Base-by-base conservation (phyloP, 352 stramenopile species). In the Globisporangium solare region DNA sequence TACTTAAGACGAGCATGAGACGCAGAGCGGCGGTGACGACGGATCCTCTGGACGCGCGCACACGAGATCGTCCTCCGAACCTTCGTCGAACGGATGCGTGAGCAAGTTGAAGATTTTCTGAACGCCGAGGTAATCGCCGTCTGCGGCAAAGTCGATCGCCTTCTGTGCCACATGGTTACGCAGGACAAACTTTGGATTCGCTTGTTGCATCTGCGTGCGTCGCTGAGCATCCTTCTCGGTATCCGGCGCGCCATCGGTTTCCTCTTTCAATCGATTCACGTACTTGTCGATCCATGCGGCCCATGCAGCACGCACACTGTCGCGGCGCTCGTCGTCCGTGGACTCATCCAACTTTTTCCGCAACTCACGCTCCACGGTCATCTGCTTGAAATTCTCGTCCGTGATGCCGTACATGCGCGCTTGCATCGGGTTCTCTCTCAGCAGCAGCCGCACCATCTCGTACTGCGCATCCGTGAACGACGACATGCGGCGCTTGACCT, bases 161-260 rank as follows among this genome's bases (percentile, higher is more conserved):
- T 72, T 74, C 68, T 97, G 90, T 35, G 80, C 85, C n/a, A 95
- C 81, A 51, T 95, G 87, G 66, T 97, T 97, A 42, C 89, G 85
- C 21, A 96, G 63, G 8, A 96, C 76, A 55, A 88, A 96, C 56
- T 86, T 65, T 1, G 89, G 88, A 56, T 97, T 97, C 6, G 80
- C 72, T 2, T 54, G 40, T 17, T 70, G 63, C 86, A 96, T 96
- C 1, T 47, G 56, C 3, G 58, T 37, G 22, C 63, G 62, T 31
- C 79, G 79, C 47, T 74, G 69, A 39, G 70, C 51, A 21, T 73
- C 69, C 43, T 65, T 51, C 15, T 65, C 70, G 5, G 31, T 52
- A 58, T 82, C 72, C 20, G 52, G 64, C 20, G 47, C 51, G 20
- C 66, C 67, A 47, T 80, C 64, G 2, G 54, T 71, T 55, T 89